Percentiles rank a stretch among this genome's conserved stretches.
phyloP scores from a whole-genome alignment of 768 basidiomycete genomes.

The Termitomyces eurrhizus region DNA sequence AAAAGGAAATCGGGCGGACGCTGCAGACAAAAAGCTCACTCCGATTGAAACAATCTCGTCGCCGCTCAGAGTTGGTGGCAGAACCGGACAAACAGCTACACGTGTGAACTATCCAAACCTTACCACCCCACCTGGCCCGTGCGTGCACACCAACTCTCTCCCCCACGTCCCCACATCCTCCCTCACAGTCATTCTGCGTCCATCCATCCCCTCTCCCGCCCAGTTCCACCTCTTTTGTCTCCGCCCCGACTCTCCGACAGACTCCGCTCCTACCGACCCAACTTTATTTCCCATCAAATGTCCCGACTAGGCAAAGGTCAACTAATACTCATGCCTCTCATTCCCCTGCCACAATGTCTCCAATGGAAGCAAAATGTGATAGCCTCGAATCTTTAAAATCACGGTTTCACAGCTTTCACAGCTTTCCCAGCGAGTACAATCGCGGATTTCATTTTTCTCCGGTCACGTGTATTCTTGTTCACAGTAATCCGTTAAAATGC shows the following conservation, averaged over 20 bases:
- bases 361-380: no score
- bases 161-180: not conserved
- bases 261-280: not conserved
- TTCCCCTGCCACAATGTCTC: no score
- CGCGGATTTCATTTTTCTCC: no score
- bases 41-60: slow-evolving; percentile 15
- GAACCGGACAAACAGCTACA: not conserved
- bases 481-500: no score
- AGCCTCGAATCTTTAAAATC: no score
- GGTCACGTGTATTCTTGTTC: no score
- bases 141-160: not conserved
- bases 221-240: not conserved
- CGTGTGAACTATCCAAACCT: slow-evolving; percentile 9
- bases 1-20: not conserved
- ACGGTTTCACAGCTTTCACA: no score
- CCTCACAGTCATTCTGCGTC: not conserved
- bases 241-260: slow-evolving; percentile 2
- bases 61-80: slow-evolving; percentile 11
- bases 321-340: no score
- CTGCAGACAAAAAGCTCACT: slow-evolving; percentile 3
- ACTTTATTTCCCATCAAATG: not conserved
- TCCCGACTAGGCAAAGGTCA: no score
- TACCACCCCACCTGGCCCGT: slow-evolving; percentile 9
- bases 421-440: no score
- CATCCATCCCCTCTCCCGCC: no score